These are phyloP conservation scores for Chaetomium strumarium DNA, from an alignment of 2,329 filamentous ascomycete genomes.

Conservation along the genomic window DNA sequence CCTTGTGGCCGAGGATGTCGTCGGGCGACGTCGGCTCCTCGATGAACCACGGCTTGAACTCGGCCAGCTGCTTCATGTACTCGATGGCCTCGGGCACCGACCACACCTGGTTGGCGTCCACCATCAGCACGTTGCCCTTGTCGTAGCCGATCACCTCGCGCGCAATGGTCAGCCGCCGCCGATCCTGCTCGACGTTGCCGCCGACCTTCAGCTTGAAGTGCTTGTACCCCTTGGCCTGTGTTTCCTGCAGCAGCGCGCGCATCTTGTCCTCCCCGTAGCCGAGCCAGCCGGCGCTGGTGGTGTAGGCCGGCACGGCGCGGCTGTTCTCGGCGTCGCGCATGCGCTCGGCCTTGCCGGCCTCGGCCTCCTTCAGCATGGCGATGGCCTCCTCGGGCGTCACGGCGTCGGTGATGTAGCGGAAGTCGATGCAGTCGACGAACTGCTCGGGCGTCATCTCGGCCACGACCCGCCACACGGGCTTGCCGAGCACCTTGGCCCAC, in stretches of 20 bases:
- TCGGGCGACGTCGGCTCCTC: conserved; percentile 90
- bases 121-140: conserved; percentile 78
- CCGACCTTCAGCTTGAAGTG: conserved; percentile 94
- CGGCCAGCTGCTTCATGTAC: conserved; percentile 75
- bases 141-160: conserved; percentile 78
- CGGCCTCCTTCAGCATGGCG: conserved; percentile 58
- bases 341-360: conserved; percentile 63
- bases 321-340: conserved; percentile 67
- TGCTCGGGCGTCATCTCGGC: conserved; percentile 86
- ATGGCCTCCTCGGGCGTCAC: conserved; percentile 80
- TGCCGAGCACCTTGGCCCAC: conserved; percentile 81
- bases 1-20: conserved; percentile 82
- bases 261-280: conserved; percentile 86
- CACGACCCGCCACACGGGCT: conserved; percentile 87
- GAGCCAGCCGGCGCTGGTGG: conserved; percentile 86
- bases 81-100: conserved; percentile 81
- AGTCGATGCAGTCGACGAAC: conserved; percentile 83
- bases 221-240: conserved; percentile 67
- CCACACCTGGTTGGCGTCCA: conserved; percentile 92
- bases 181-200: conserved; percentile 64
- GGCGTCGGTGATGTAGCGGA: conserved; percentile 92
- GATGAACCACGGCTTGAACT: conserved; percentile 90
- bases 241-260: conserved; percentile 66
- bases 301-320: conserved; percentile 81
- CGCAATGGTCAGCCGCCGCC: conserved; percentile 64